These are phyloP conservation scores for Marvania coccoides DNA, from an alignment of 139 green algal species.

Conservation along the genomic window DNA sequence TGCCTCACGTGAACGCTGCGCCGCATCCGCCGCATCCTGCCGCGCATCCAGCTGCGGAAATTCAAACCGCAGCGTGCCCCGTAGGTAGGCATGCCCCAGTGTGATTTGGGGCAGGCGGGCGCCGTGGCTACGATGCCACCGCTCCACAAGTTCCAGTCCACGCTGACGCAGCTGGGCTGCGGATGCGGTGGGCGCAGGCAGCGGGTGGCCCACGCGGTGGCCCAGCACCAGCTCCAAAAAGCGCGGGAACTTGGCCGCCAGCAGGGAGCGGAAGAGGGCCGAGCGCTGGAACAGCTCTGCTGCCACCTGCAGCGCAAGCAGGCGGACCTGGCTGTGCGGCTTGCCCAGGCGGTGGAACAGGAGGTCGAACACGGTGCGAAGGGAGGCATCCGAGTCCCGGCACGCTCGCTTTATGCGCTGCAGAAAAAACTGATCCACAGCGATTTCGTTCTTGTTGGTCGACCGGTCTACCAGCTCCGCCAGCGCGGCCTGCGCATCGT, in stretches of 20 bases:
- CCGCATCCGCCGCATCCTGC: constrained; percentile 2
- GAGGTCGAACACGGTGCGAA: constrained; percentile 6
- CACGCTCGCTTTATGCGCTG: constrained; percentile 19
- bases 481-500: not conserved
- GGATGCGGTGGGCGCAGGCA: constrained; percentile 21
- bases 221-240: constrained; percentile 37
- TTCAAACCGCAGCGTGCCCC: constrained; percentile 19
- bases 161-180: constrained; percentile 19
- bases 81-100: constrained; percentile 20
- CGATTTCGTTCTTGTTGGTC: constrained; percentile 6
- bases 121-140: constrained; percentile 22
- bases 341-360: constrained; percentile 18
- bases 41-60: constrained; percentile 21
- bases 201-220: constrained; percentile 1
- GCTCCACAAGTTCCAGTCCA: constrained; percentile 16
- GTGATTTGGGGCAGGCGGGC: constrained; percentile 5
- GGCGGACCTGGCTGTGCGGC: constrained; percentile 25
- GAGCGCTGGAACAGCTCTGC: constrained; percentile 36
- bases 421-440: not conserved
- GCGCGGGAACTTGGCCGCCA: constrained; percentile 7
- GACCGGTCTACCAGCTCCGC: constrained; percentile 8
- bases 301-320: constrained; percentile 26
- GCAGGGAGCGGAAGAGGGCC: constrained; percentile 13
- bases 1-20: not conserved
- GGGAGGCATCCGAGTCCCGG: constrained; percentile 10